Evolutionary conservation across 768 basidiomycete species (phyloP).

Genomic region (Clitopilus passeckerianus): DNA sequence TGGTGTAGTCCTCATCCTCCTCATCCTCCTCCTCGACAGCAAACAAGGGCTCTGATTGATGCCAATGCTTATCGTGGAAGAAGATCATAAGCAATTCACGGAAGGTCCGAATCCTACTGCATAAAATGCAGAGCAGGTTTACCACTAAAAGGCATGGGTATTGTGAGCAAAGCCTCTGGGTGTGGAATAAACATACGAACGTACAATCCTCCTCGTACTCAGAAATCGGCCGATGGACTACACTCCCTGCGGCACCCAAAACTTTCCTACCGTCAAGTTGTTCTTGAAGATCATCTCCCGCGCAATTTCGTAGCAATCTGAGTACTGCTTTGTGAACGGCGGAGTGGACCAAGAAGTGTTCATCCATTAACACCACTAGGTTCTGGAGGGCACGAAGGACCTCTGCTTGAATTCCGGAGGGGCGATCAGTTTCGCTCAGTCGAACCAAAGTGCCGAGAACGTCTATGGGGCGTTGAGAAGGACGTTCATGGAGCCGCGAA

Average conservation of each 20-base stretch:
- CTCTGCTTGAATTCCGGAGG: constrained; percentile 87
- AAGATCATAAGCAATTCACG: constrained; percentile 94
- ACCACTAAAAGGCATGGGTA: constrained; percentile 53
- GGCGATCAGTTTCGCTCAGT: constrained; percentile 80
- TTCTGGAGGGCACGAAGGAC: constrained; percentile 84
- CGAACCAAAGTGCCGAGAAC: constrained; percentile 80
- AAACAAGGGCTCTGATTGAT: constrained; percentile 70
- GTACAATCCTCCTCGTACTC: constrained; percentile 86
- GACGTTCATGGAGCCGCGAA: neutral
- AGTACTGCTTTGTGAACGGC: constrained; percentile 87
- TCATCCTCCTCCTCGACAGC: constrained; percentile 75
- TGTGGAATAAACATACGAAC: constrained; percentile 20
- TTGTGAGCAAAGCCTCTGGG: neutral
- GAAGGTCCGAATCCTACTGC: constrained; percentile 86
- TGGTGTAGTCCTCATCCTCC: constrained; percentile 39
- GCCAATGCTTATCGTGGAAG: constrained; percentile 93
- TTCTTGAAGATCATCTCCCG: constrained; percentile 89
- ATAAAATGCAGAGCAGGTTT: constrained; percentile 85
- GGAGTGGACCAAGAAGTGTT: constrained; percentile 90
- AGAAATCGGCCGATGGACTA: constrained; percentile 65
- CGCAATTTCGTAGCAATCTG: constrained; percentile 78
- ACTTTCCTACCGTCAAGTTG: constrained; percentile 74
- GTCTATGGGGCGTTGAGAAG: constrained; percentile 38
- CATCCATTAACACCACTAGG: constrained; percentile 88
- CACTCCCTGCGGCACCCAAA: constrained; percentile 82